Evolutionary conservation across 2,329 filamentous ascomycete genomes (phyloP).

Genomic region (Aspergillus pseudoglaucus): DNA sequence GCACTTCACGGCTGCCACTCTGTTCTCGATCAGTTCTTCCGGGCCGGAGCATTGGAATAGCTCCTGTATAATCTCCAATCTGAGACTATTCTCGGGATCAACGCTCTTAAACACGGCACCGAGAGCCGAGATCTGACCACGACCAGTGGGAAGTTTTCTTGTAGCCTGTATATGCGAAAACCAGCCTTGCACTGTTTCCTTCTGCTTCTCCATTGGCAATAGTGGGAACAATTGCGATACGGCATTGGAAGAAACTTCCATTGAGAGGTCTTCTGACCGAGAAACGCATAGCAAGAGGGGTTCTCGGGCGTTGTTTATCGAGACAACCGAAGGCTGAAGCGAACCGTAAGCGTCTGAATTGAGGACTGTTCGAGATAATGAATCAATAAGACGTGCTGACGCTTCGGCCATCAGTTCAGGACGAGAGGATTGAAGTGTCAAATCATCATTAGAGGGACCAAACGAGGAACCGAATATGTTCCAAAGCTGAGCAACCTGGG

Average conservation of each 20-base stretch:
- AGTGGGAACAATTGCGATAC: conserved; percentile 35
- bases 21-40: conserved; percentile 36
- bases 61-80: conserved; percentile 24
- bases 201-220: conserved; percentile 24
- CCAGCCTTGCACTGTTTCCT: conserved; percentile 33
- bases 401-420: conserved; percentile 39
- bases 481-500: conserved; percentile 29
- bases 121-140: conserved; percentile 39
- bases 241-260: conserved; percentile 36
- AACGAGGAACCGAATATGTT: conserved; percentile 28
- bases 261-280: conserved; percentile 34
- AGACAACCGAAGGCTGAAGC: conserved; percentile 12
- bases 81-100: conserved; percentile 15
- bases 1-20: conserved; percentile 35
- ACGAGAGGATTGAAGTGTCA: conserved; percentile 33
- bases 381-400: conserved; percentile 31
- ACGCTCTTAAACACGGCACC: conserved; percentile 34
- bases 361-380: conserved; percentile 26
- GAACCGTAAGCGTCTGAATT: conserved; percentile 5
- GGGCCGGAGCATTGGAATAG: conserved; percentile 29
- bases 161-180: conserved; percentile 31
- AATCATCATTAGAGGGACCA: conserved; percentile 31
- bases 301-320: conserved; percentile 24
- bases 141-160: conserved; percentile 33
- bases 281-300: conserved; percentile 35